Evolutionary conservation across 2,329 filamentous ascomycete species (phyloP).

Genomic region (Sarocladiaceae sp.): DNA sequence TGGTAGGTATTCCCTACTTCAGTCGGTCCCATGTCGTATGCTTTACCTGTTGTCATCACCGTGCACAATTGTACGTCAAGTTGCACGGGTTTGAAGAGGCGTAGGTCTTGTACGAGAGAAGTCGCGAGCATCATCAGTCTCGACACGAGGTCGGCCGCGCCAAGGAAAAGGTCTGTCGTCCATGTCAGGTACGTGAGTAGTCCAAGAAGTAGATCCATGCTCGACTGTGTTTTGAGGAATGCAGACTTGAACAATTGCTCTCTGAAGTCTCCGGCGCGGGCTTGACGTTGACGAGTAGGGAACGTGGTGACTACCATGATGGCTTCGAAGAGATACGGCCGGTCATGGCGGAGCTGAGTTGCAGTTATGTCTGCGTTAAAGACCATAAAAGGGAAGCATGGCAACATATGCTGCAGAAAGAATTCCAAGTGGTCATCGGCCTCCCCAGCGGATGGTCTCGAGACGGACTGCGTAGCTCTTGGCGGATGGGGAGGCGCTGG

Average conservation of each 20-base stretch:
- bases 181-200: neutral
- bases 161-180: neutral
- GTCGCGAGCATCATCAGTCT: neutral
- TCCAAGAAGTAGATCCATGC: neutral
- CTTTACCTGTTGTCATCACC: neutral
- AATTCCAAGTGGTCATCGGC: neutral
- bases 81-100: neutral
- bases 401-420: neutral
- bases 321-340: neutral
- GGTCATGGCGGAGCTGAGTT: neutral
- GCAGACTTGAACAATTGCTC: neutral
- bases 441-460: too few relatives aligned
- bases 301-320: neutral
- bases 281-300: neutral
- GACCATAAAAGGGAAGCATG: neutral
- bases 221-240: neutral
- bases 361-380: neutral
- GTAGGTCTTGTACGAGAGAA: neutral
- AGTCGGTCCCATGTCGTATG: neutral
- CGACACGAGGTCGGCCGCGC: neutral
- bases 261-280: neutral
- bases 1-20: neutral
- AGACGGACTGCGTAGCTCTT: too few relatives aligned
- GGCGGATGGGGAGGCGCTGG: too few relatives aligned
- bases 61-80: neutral